Evolutionary conservation across 2,329 filamentous ascomycete species (phyloP), one percentile per base, ranked within the genome.

Genomic region (Pestalotiopsis sp.): DNA sequence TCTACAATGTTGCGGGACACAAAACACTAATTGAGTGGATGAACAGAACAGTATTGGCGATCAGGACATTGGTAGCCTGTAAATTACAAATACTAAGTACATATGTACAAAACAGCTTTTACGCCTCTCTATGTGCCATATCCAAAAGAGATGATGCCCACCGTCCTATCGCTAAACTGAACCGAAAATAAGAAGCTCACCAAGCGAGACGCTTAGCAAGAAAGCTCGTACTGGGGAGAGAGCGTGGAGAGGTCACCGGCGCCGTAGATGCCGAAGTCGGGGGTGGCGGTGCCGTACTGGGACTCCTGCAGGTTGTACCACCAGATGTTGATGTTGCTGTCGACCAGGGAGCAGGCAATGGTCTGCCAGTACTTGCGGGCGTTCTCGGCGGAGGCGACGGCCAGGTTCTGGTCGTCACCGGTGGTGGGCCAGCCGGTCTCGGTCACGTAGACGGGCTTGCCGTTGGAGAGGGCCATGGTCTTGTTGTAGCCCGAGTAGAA

Each of bases 341-440:
- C 56, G 69, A 78, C 71, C 38, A 78, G 69, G 60, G 65, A 71
- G 75, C 77, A 79, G 40, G 75, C 77, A 58, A 79, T 75, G 23
- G 78, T 72, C 70, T 78, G 69, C 77, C 77, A 79, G 75, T 78
- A 79, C 66, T 66, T 72, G 52, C 75, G 73, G 66, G 86, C 85
- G 70, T 88, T 89, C 13, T 80, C 78, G 27, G 83, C 75, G 58
- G 75, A 83, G 38, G 87, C 75, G 20, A 86, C 81, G 65, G 85
- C 85, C 68, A 79, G 72, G 66, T 81, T 82, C 68, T 79, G 77
- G 40, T 79, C 83, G 23, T 80, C 73, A 38, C 87, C 87, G 23
- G 76, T 74, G n/a, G 83, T 81, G 49, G 87, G 87, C 86, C 86
- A 89, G 67, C 87, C 87, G 23, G 85, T 87, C 80, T 89, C 86